Base-by-base conservation (phyloP, 2,329 filamentous ascomycete species). In the Fusarium newnesense region DNA sequence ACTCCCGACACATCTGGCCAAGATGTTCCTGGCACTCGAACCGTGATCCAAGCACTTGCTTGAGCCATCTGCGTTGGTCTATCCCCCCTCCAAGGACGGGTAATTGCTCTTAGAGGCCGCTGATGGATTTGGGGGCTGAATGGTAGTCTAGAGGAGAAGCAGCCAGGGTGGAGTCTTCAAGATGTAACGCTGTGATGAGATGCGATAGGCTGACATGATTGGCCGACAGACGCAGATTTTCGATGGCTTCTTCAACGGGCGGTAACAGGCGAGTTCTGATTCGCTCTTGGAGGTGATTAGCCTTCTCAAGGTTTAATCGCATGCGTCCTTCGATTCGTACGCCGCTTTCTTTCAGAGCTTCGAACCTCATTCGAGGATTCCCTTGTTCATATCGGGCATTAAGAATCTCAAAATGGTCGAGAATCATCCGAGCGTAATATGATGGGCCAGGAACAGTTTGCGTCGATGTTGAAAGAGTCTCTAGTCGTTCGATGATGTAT, bases 201-300 rank as follows among this genome's bases (percentile, higher is more conserved):
- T 64, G 57, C 49, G 36, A 60, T 70, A 62, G 40, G 49, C 53
- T 42, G 19, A 37, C 62, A 50, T 78, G 64, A 78, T 78, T 78
- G 63, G 76, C 24, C 28, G 34, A 64, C 68, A 69, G 71, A 62
- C 66, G 62, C 73, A 40, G 49, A 37, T 64, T 66, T 49, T 56
- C 36, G 53, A 71, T 67, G 52, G 60, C 64, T 64, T 69, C 42
- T 60, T 46, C 30, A 64, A 34, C 71, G 74, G 76, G 76, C 76
- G 76, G 76, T 50, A 78, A 78, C 58, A 78, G 63, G 24, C 28
- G 28, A 54, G 28, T 18, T 56, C 21, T 75, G 64, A 78, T 78
- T 78, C 65, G 76, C 44, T 60, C n/a, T 49, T 43, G 9, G 13
- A 15, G 12, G 50, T 59, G 68, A 61, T 60, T 49, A 49, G 52